Percentiles rank a stretch among this genome's conserved stretches.
phyloP scores from a whole-genome alignment of 2,329 filamentous ascomycete species.

The Cercospora sesami region DNA sequence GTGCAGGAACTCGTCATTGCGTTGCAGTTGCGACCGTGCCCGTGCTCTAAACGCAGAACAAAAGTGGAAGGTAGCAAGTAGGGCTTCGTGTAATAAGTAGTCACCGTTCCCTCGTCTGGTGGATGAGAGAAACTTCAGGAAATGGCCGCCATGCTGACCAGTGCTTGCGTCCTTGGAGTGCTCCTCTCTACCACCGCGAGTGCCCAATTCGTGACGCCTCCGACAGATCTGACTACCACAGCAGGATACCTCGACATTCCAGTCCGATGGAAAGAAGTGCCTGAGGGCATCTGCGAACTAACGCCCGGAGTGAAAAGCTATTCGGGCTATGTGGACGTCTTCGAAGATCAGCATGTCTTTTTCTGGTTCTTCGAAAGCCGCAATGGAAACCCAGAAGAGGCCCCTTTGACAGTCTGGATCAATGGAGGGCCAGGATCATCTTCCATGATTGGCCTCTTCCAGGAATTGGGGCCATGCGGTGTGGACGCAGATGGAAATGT shows the following conservation, averaged over 20 bases:
- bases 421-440: constrained; percentile 61
- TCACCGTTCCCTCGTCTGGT: not conserved
- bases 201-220: constrained; percentile 49
- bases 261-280: constrained; percentile 60
- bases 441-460: constrained; percentile 60
- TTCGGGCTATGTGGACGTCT: constrained; percentile 43
- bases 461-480: constrained; percentile 45
- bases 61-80: not conserved
- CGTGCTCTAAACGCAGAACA: not conserved
- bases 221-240: constrained; percentile 47
- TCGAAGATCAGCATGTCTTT: constrained; percentile 52
- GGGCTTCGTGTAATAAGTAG: not conserved
- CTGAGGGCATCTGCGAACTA: constrained; percentile 49
- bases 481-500: constrained; percentile 50
- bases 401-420: constrained; percentile 62
- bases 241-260: constrained; percentile 51
- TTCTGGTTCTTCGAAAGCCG: constrained; percentile 66
- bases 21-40: not conserved
- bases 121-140: not conserved
- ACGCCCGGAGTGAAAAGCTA: constrained; percentile 54
- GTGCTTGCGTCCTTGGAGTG: not conserved
- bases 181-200: constrained; percentile 8
- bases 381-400: constrained; percentile 50
- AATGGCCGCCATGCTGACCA: not conserved
- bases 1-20: not conserved